Percentiles rank a stretch among this genome's conserved stretches.
phyloP scores from a whole-genome alignment of 1,284 basidiomycete species.

The Fereydounia khargensis region DNA sequence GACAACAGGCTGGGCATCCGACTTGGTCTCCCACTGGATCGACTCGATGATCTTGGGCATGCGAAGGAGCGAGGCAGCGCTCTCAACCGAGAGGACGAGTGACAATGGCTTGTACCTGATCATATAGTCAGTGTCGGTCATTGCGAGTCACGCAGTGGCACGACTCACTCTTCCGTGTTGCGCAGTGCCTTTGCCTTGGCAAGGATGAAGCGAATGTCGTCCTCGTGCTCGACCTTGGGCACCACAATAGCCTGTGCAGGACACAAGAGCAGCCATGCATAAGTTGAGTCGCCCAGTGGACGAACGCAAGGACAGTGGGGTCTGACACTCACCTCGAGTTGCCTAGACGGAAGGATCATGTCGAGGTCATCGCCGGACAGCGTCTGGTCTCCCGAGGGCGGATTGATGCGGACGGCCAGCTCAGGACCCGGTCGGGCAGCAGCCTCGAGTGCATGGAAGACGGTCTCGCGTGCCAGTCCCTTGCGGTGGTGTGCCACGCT shows the following conservation, averaged over 20 bases:
- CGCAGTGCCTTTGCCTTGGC: constrained; percentile 24
- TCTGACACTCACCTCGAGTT: constrained; percentile 14
- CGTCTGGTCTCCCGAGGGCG: constrained; percentile 25
- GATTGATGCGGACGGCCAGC: constrained; percentile 53
- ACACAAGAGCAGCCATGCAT: not conserved
- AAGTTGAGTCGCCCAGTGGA: not conserved
- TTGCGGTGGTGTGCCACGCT: constrained; percentile 51
- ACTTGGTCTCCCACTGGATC: constrained; percentile 2
- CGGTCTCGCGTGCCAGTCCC: constrained; percentile 41
- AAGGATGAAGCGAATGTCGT: constrained; percentile 35
- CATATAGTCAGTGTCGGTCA: no score
- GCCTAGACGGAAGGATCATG: constrained; percentile 34
- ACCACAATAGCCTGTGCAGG: constrained; percentile 39
- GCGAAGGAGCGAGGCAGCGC: constrained; percentile 37
- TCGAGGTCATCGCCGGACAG: constrained; percentile 48
- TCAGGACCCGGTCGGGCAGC: constrained; percentile 27
- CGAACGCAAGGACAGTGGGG: no score
- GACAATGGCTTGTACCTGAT: constrained; percentile 10
- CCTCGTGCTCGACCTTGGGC: constrained; percentile 49
- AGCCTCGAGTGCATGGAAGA: constrained; percentile 43
- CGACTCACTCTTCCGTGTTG: constrained; percentile 1
- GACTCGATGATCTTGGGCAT: constrained; percentile 40
- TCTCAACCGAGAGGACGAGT: constrained; percentile 49
- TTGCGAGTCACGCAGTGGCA: no score
- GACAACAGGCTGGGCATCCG: constrained; percentile 1